Evolutionary conservation across 2,329 filamentous ascomycete species (phyloP), one percentile per base, ranked within the genome.

Genomic region (Hortaea werneckii): DNA sequence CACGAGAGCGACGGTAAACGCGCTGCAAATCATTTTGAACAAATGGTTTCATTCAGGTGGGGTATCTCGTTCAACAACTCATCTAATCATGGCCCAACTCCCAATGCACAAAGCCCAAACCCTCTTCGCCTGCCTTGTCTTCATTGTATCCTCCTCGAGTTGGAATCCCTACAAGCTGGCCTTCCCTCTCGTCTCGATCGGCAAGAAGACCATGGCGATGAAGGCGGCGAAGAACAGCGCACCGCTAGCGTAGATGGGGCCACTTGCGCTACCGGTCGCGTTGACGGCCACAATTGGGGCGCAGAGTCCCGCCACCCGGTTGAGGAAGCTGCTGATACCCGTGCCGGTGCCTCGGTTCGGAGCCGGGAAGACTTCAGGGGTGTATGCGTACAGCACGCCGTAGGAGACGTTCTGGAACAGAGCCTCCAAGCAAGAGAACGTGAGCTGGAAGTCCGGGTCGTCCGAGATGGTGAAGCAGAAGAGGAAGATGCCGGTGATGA

Each of bases 301-400:
- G 55, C 80, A 70, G 8, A 87, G 68, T 5, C 84, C 83, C 5
- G 77, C 76, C 37, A 83, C 59, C 34, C 83, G 71, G 62, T 87
- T 87, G 49, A 87, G 63, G 58, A 85, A 83, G 58, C 79, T 83
- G 20, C 80, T 78, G 41, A 87, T 81, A 37, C 83, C 84, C 0
- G 79, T 83, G 5, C 82, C 84, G 0, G 82, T 84, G 5, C 83
- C 84, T 29, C 84, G 71, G 20, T 83, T 78, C 0, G 82, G 81
- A 0, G 82, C 80, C 0, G 83, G 83, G 65, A 88, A 87, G 28
- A 87, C 78, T 58, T 87, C 84, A 0, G 84, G 83, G 0, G 84
- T 87, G 60, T 85, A 87, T 6, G 83, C 81, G 60, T 86, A 87
- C 8, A 35, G 32, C 8, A 35, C 32, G 4, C 32, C 32, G n/a